Conservation (phyloP, 2,329 filamentous ascomycete genomes). For the Mycocentrospora acerina region DNA sequence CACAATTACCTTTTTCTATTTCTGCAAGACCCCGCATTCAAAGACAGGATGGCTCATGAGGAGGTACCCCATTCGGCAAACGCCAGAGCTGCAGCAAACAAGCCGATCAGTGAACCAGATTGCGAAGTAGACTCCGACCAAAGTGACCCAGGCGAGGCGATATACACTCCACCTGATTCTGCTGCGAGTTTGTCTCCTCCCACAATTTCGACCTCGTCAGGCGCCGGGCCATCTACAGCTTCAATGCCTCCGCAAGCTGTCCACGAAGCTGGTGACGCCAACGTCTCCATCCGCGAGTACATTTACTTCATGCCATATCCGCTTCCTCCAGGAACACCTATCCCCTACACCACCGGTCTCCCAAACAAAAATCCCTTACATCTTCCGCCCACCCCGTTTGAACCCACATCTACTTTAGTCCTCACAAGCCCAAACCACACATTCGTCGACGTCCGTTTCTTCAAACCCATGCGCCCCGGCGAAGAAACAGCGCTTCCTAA, state of each 20-base stretch:
- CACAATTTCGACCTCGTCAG: too few species aligned
- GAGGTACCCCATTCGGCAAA: neutral
- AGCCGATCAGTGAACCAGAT: neutral
- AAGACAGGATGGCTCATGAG: conserved; percentile 1
- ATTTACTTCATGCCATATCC: conserved; percentile 59
- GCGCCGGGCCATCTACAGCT: too few species aligned
- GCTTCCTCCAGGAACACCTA: conserved; percentile 20
- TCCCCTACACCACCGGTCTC: conserved; percentile 33
- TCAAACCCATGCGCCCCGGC: conserved; percentile 27
- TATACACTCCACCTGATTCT: conserved; percentile 8
- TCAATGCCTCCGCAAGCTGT: neutral
- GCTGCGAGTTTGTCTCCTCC: conserved; percentile 3
- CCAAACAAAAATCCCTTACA: conserved; percentile 28
- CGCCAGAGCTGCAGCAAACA: neutral
- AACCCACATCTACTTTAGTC: conserved; percentile 66
- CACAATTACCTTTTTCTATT: neutral
- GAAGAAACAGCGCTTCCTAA: conserved; percentile 20
- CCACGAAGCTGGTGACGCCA: conserved; percentile 7
- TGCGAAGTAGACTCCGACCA: neutral
- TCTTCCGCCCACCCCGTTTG: conserved; percentile 32
- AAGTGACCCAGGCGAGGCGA: neutral
- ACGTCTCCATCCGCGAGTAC: conserved; percentile 59
- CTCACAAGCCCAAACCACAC: conserved; percentile 59
- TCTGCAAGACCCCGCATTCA: neutral
- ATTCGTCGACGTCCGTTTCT: conserved; percentile 65